These are phyloP conservation scores for Saccharomyces hybrid DNA, from an alignment of 1,139 yeast genomes.

Conservation along the genomic window DNA sequence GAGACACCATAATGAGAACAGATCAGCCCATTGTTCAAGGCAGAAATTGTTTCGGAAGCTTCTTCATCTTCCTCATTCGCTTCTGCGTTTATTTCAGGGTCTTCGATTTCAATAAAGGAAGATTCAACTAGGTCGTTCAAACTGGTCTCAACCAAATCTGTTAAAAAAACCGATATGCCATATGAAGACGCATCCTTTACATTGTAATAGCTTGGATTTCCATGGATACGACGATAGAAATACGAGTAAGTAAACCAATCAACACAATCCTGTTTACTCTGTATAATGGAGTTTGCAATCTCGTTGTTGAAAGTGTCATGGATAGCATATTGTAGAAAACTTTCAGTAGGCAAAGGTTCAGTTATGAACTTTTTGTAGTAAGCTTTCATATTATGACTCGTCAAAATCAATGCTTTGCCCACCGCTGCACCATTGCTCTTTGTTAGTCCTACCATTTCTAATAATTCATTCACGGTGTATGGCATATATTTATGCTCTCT, in stretches of 20 bases:
- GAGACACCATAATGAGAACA: conserved; percentile 65
- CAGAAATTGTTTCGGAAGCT: conserved; percentile 30
- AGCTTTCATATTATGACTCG: conserved; percentile 47
- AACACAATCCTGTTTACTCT: conserved; percentile 72
- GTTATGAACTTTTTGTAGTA: conserved; percentile 66
- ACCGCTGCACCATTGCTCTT: conserved; percentile 33
- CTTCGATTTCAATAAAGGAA: conserved; percentile 51
- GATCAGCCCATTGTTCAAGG: conserved; percentile 37
- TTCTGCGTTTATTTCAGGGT: conserved; percentile 34
- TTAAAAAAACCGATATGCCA: conserved; percentile 72
- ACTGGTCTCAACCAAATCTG: conserved; percentile 71
- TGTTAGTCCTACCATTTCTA: conserved; percentile 64
- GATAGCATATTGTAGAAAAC: conserved; percentile 50
- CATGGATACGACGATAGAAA: conserved; percentile 69
- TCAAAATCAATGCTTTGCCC: conserved; percentile 47
- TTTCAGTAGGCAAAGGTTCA: conserved; percentile 79
- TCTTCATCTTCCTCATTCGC: not conserved
- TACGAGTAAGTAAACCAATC: conserved; percentile 85
- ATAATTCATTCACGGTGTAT: conserved; percentile 55
- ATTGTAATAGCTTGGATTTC: conserved; percentile 86
- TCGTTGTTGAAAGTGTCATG: conserved; percentile 68
- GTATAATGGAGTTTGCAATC: conserved; percentile 57
- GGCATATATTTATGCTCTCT: conserved; percentile 63
- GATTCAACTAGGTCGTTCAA: conserved; percentile 56
- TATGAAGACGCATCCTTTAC: conserved; percentile 53